Evolutionary conservation across 495 filamentous ascomycete genomes (phyloP), one percentile per base, ranked within the genome.

Genomic region (Penicillium longicatenatum): DNA sequence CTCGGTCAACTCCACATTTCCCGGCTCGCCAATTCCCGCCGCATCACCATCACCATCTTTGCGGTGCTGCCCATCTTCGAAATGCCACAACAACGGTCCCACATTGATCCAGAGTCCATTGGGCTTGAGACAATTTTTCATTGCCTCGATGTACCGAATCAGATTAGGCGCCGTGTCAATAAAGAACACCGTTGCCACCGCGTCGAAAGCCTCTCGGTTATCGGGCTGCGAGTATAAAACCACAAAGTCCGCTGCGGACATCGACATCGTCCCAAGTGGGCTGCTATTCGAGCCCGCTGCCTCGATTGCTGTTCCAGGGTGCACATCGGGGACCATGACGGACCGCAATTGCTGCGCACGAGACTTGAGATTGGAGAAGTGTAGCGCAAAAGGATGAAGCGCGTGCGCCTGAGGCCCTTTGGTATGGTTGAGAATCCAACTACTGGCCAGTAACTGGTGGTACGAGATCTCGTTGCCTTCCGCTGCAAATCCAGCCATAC

Each of bases 381-480:
- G 82, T 46, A 90, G 79, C 16, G 89, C 84, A 79, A 92, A 96
- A 0, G 92, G 92, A 61, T 87, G 89, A 46, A 97, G 76, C 12
- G 64, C 65, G 58, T 79, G 83, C 52, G 83, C 61, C 26, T 70
- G 58, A 0, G 74, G 66, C 0, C 70, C 66, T 0, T 49, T 17
- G 0, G 84, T 89, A 67, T 90, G 85, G 64, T 98, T 98, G 10
- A 98, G 80, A 11, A 97, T 79, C 78, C 92, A 96, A 26, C 86
- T 89, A 55, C 88, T 91, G 12, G 91, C 92, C 54, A 98, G 74
- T 11, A 97, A 80, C 64, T 93, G 90, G 69, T 98, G 94, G 62
- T 93, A 97, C 16, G 91, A 95, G 59, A 98, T 92, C 75, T 98
- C 94, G 60, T 98, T 98, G 12, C 95, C 94, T 68, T 98, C 91